Conservation (phyloP, 306 rosid species). For the Lagenaria siceraria region DNA sequence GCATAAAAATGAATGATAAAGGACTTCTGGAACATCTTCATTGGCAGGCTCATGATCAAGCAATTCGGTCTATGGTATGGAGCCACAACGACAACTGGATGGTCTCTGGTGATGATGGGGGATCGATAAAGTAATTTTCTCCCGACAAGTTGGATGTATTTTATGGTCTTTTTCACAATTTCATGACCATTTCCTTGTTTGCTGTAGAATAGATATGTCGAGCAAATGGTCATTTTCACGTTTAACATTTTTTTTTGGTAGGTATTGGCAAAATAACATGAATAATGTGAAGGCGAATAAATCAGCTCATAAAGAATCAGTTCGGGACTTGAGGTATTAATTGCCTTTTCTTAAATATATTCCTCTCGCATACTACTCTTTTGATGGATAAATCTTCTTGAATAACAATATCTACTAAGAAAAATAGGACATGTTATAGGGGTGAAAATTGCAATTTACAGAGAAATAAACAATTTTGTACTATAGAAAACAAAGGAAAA, state of each 20-base stretch:
- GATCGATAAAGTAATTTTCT: constrained; percentile 74
- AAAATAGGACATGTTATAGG: background rate
- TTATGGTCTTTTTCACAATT: background rate
- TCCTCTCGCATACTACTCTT: constrained; percentile 11
- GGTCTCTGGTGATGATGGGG: constrained; percentile 99
- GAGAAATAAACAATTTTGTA: background rate
- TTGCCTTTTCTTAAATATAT: background rate
- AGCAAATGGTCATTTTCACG: background rate
- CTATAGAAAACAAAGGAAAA: background rate
- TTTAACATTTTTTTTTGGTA: constrained; percentile 6
- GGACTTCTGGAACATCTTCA: constrained; percentile 10
- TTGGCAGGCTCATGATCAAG: constrained; percentile 91
- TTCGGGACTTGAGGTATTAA: constrained; percentile 78
- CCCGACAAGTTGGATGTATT: background rate
- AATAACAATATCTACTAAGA: background rate
- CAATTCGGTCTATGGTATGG: constrained; percentile 99
- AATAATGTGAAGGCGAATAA: constrained; percentile 94
- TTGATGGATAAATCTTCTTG: background rate
- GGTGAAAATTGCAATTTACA: background rate
- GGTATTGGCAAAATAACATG: constrained; percentile 99
- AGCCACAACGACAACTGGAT: constrained; percentile 99
- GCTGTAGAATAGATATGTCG: background rate
- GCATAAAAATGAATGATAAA: background rate
- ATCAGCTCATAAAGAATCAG: constrained; percentile 98
- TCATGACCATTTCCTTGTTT: background rate